Evolutionary conservation across 257 asterid species (phyloP).

Genomic region (Phtheirospermum japonicum): DNA sequence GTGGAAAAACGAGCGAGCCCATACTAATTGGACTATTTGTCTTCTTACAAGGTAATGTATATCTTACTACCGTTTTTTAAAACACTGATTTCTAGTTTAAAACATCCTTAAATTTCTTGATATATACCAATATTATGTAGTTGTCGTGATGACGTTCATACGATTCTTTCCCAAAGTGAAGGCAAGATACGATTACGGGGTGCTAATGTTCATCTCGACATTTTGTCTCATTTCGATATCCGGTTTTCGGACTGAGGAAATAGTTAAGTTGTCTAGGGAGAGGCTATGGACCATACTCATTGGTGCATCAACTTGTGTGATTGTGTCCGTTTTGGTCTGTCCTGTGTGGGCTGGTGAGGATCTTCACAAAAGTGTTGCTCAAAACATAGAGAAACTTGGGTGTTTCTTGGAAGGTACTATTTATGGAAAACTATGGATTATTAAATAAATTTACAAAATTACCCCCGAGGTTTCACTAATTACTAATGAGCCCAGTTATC

Average conservation of each 20-base stretch:
- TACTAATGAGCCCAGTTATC: too few relatives aligned
- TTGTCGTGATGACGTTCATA: slow-evolving; percentile 51
- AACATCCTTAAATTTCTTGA: too few relatives aligned
- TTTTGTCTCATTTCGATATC: slow-evolving; percentile 62
- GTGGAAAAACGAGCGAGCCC: slow-evolving; percentile 53
- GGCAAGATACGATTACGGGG: slow-evolving; percentile 77
- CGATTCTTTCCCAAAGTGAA: slow-evolving; percentile 71
- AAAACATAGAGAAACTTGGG: slow-evolving; percentile 51
- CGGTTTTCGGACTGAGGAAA: slow-evolving; percentile 51
- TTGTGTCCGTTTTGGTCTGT: slow-evolving; percentile 45
- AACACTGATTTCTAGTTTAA: too few relatives aligned
- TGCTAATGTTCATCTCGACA: slow-evolving; percentile 63
- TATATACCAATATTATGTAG: slow-evolving; percentile 33
- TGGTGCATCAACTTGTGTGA: slow-evolving; percentile 54
- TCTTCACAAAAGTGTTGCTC: slow-evolving; percentile 58
- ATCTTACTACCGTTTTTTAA: too few relatives aligned
- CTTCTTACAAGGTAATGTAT: slow-evolving; percentile 70
- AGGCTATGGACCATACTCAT: slow-evolving; percentile 58
- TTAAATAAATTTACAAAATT: too few relatives aligned
- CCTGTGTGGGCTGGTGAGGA: slow-evolving; percentile 90
- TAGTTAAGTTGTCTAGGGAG: slow-evolving; percentile 46
- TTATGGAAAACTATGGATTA: too few relatives aligned
- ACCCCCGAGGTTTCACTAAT: too few relatives aligned
- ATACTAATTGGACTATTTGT: slow-evolving; percentile 53
- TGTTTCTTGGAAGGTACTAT: slow-evolving; percentile 58